These are phyloP conservation scores for Scedosporium minutisporum DNA, from an alignment of 2,329 filamentous ascomycete species.

Conservation along the genomic window DNA sequence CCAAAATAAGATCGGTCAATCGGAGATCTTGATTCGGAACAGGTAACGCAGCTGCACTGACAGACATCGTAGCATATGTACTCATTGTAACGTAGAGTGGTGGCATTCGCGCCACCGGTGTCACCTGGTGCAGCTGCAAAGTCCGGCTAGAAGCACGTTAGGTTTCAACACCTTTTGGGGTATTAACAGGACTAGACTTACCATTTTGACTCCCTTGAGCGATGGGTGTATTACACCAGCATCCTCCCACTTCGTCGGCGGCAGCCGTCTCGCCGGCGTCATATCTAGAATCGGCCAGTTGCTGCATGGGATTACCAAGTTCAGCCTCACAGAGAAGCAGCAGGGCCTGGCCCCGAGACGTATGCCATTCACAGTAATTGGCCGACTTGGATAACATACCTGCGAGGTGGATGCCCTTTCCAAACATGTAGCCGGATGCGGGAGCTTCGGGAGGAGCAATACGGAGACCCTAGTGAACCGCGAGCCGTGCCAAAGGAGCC, in stretches of 20 bases:
- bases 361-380: constrained; percentile 57
- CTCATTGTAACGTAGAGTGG: constrained; percentile 65
- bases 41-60: constrained; percentile 63
- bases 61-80: constrained; percentile 63
- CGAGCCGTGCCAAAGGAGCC: constrained; percentile 88
- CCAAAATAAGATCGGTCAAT: no score
- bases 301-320: constrained; percentile 64
- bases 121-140: constrained; percentile 31
- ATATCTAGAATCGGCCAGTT: constrained; percentile 48
- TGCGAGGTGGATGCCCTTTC: constrained; percentile 80
- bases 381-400: constrained; percentile 79
- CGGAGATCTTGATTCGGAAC: constrained; percentile 53
- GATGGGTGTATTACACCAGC: constrained; percentile 54
- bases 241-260: constrained; percentile 62
- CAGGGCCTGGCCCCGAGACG: constrained; percentile 58
- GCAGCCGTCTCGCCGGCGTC: constrained; percentile 55
- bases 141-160: constrained; percentile 49
- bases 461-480: constrained; percentile 77
- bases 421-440: constrained; percentile 76
- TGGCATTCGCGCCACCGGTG: constrained; percentile 34
- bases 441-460: constrained; percentile 82
- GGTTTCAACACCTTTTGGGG: no score
- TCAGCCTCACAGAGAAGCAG: constrained; percentile 73
- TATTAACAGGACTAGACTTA: constrained; percentile 34
- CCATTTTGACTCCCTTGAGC: constrained; percentile 61